Base-by-base conservation (phyloP, 768 basidiomycete species). In the Collybia mongolica region DNA sequence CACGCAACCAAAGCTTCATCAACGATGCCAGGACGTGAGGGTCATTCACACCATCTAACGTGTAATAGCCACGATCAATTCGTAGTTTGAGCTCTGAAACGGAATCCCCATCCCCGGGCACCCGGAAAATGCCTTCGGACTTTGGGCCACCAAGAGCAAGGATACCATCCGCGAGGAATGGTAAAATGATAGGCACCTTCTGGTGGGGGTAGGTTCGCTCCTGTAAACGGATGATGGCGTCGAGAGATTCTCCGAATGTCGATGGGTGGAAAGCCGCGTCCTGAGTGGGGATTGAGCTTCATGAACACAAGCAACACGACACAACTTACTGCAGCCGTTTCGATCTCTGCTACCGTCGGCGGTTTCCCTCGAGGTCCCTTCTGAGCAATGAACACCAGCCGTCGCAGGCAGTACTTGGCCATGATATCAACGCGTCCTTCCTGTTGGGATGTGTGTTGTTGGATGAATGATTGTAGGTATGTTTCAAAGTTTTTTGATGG, bases 221-320 rank as follows among this genome's bases (percentile, higher is more conserved):
- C 68, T 97, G 94, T 8, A 93, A 72, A 39, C 88, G 76, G 68
- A 90, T 86, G 52, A 93, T 88, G 20, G 84, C 84, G 54, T 90
- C 89, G 11, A 98, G 75, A 0, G 90, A 86, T 72, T 95, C 93
- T 12, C 93, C 93, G 60, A 97, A 98, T 1, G 90, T 93, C 1
- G 92, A 94, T 0, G 94, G 93, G 55, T 94, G 90, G 72, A 97
- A 98, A 6, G 95, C 93, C 22, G 93, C 93, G 59, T 94, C 92
- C 82, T 90, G 59, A 12, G 19, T 9, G 45, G 43, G 6, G 46
- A 24, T 8, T 49, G 24, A 29, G n/a, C 48, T 60, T 28, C n/a
- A 39, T 48, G 35, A 44, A 49, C 7, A 42, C 36, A 17, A 39
- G 40, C 26, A 23, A 14, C 24, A 51, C 18, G 38, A 38, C 45